Percentiles rank a stretch among this genome's conserved stretches.
Evolutionary conservation across 805 yeast species (phyloP).

Genomic region (Lipomyces starkeyi): DNA sequence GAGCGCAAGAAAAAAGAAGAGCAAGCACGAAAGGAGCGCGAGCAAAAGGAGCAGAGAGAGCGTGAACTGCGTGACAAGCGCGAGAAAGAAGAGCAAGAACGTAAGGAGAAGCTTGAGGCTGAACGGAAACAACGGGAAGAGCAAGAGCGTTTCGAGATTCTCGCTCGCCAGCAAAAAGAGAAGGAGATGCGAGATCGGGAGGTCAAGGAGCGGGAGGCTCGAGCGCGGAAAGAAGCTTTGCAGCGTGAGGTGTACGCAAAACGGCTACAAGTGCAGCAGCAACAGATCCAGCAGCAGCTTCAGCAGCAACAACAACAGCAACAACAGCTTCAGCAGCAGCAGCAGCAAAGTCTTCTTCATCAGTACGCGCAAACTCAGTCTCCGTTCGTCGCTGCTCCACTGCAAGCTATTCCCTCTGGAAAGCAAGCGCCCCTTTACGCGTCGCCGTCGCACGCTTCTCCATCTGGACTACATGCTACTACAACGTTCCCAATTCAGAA

Average conservation of each 20-base stretch:
- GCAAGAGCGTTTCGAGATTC: slow-evolving; percentile 23
- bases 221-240: slow-evolving; percentile 34
- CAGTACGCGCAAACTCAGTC: slow-evolving; percentile 11
- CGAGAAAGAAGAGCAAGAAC: slow-evolving; percentile 32
- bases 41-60: slow-evolving; percentile 29
- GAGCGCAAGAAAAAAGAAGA: slow-evolving; percentile 35
- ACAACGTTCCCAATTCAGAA: slow-evolving; percentile 5
- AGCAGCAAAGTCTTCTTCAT: slow-evolving; percentile 9
- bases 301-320: slow-evolving; percentile 19
- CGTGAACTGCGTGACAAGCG: slow-evolving; percentile 30
- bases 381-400: slow-evolving; percentile 4
- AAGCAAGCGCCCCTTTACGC: background rate
- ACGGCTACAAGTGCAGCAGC: slow-evolving; percentile 35
- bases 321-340: background rate
- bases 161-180: slow-evolving; percentile 33
- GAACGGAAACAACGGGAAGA: slow-evolving; percentile 31
- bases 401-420: background rate
- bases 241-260: slow-evolving; percentile 30
- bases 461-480: background rate
- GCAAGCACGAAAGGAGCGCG: slow-evolving; percentile 30
- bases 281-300: slow-evolving; percentile 31
- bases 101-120: slow-evolving; percentile 19
- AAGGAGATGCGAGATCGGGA: slow-evolving; percentile 34
- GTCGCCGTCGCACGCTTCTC: background rate
- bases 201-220: slow-evolving; percentile 35